Conservation (phyloP, 768 basidiomycete species). For the Boletus rubropictus region DNA sequence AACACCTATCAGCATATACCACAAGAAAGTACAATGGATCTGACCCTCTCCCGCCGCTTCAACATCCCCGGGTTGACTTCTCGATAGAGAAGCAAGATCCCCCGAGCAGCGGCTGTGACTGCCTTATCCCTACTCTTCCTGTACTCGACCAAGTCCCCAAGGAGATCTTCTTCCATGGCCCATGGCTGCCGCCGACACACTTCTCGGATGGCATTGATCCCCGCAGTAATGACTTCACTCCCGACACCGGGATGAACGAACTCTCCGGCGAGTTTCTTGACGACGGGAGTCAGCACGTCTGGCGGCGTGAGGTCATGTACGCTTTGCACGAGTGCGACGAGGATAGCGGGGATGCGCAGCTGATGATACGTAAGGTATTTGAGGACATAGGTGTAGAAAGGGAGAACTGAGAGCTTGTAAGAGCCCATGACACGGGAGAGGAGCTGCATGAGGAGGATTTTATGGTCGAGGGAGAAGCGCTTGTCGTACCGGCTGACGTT, state of each 20-base stretch:
- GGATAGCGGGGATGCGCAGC: slow-evolving; percentile 86
- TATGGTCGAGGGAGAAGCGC: slow-evolving; percentile 94
- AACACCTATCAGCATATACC: slow-evolving; percentile 1
- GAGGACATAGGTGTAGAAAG: slow-evolving; percentile 94
- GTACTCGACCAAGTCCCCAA: slow-evolving; percentile 92
- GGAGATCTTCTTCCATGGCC: slow-evolving; percentile 93
- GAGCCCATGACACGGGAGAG: slow-evolving; percentile 88
- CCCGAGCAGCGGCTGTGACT: slow-evolving; percentile 83
- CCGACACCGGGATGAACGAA: slow-evolving; percentile 98
- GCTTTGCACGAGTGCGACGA: slow-evolving; percentile 90
- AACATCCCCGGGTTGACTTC: slow-evolving; percentile 94
- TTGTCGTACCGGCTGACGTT: slow-evolving; percentile 81
- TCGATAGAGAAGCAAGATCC: slow-evolving; percentile 84
- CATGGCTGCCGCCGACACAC: slow-evolving; percentile 93
- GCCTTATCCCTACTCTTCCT: slow-evolving; percentile 92
- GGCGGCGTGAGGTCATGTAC: slow-evolving; percentile 95
- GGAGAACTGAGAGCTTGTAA: slow-evolving; percentile 89
- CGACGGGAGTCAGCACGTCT: slow-evolving; percentile 81
- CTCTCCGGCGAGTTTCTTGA: slow-evolving; percentile 89
- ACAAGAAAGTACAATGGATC: slow-evolving; percentile 17
- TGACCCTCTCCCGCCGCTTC: slow-evolving; percentile 78
- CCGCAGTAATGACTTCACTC: slow-evolving; percentile 90
- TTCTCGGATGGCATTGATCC: slow-evolving; percentile 93
- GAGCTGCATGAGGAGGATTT: slow-evolving; percentile 95
- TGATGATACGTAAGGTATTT: slow-evolving; percentile 92